phyloP scores from a whole-genome alignment of 1,139 yeast genomes.

The Taiozyma sp. region DNA sequence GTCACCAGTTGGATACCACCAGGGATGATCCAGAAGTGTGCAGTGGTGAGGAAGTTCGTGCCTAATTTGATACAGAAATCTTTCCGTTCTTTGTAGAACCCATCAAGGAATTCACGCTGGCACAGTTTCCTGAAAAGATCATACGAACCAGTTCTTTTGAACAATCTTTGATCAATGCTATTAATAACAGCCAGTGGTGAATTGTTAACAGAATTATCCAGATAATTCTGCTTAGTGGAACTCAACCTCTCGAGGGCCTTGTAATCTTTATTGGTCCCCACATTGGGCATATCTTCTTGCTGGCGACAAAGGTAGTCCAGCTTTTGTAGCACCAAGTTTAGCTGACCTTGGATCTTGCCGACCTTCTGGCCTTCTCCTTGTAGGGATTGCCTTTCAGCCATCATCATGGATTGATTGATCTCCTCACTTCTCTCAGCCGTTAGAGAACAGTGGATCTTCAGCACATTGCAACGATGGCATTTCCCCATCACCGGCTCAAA shows the following conservation, averaged over 20 bases:
- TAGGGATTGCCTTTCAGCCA: constrained; percentile 5
- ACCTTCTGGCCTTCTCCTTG: neutral
- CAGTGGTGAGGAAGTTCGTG: constrained; percentile 37
- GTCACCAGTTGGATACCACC: constrained; percentile 44
- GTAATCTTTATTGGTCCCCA: constrained; percentile 10
- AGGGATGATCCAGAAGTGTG: constrained; percentile 53
- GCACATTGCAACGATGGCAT: constrained; percentile 45
- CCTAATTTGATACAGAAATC: constrained; percentile 36
- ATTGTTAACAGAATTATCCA: constrained; percentile 23
- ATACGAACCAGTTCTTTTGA: constrained; percentile 22
- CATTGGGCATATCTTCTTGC: neutral
- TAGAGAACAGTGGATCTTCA: constrained; percentile 42
- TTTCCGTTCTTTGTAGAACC: constrained; percentile 37
- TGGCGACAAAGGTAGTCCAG: constrained; percentile 1
- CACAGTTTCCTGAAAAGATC: constrained; percentile 13
- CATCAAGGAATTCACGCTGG: constrained; percentile 28
- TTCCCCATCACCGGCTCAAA: constrained; percentile 35
- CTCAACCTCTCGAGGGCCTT: constrained; percentile 8
- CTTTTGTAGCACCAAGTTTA: constrained; percentile 2
- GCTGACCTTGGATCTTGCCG: neutral
- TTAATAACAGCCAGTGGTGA: constrained; percentile 25
- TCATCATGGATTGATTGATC: constrained; percentile 12
- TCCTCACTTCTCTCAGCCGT: constrained; percentile 29
- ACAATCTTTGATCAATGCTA: constrained; percentile 20
- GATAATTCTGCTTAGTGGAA: constrained; percentile 17